Evolutionary conservation across 129 eudicot species (phyloP), one percentile per base, ranked within the genome.

Genomic region (Smallanthus sonchifolius): DNA sequence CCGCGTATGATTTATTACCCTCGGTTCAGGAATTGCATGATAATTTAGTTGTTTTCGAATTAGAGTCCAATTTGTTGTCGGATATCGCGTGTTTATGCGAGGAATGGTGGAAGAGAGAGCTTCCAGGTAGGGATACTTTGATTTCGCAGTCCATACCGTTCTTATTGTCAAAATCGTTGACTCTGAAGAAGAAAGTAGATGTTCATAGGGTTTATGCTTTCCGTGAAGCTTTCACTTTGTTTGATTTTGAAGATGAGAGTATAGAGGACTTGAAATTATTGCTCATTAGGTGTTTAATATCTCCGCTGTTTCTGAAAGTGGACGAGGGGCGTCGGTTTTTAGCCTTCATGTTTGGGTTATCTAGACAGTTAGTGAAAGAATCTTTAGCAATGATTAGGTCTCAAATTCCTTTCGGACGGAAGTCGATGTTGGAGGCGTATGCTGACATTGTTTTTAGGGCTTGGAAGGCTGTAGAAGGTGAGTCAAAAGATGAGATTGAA

Each of bases 221-320:
- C 16, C 80, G 99, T 1, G 99, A 95, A 44, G 96, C 94, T 43
- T 88, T 95, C 73, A 34, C 60, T 32, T 69, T 85, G 91, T 87
- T 95, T 81, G 99, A 95, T 84, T 95, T 88, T 78, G 99, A 95
- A 67, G 99, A 95, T 74, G 99, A 95, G 84, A 91, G 99, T 70
- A 95, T 91, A 70, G 99, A 91, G 84, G 99, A 95, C 70, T 79
- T 95, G 84, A 91, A 88, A 63, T 48, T 85, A 57, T 80, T 95
- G 85, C 67, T 95, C 19, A 83, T 95, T 17, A 80, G 99, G 75
- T 95, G 99, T 70, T 78, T 87, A 81, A 88, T 95, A 43, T 78
- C 96, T 4, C 99, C 99, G 0, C 40, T 95, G 87, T 95, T 86
- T 77, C 69, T 95, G 65, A 95, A 95, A 64, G 86, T 91, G 44